Conservation (phyloP, 2,329 filamentous ascomycete species). For the Diplocarpon mali region DNA sequence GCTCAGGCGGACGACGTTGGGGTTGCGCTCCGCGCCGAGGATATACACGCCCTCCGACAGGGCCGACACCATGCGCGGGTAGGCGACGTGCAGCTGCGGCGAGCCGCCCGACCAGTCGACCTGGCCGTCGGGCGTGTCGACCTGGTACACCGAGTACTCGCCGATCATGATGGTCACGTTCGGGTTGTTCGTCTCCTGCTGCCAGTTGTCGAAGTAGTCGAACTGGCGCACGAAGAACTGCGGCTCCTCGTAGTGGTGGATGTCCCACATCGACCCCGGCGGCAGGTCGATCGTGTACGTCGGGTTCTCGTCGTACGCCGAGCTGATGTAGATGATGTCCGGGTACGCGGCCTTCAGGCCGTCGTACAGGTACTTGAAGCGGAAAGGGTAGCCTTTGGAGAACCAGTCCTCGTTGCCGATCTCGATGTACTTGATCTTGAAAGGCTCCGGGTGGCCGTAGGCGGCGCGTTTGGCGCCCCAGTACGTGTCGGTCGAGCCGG, state of each 20-base stretch:
- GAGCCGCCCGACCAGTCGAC: slow-evolving; percentile 10
- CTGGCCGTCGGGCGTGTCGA: slow-evolving; percentile 8
- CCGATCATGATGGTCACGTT: slow-evolving; percentile 16
- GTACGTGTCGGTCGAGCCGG: slow-evolving; percentile 31
- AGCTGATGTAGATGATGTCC: slow-evolving; percentile 29
- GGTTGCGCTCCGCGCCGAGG: slow-evolving; percentile 25
- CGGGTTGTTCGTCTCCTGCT: slow-evolving; percentile 11
- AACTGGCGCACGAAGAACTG: slow-evolving; percentile 12
- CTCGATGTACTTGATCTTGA: slow-evolving; percentile 38
- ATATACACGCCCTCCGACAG: slow-evolving; percentile 19
- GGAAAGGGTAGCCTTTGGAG: slow-evolving; percentile 29
- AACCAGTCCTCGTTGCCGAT: slow-evolving; percentile 32
- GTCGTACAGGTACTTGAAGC: slow-evolving; percentile 37
- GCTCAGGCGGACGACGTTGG: slow-evolving; percentile 28
- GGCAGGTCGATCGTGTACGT: slow-evolving; percentile 27
- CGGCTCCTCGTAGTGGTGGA: slow-evolving; percentile 14
- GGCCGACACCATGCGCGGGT: slow-evolving; percentile 14
- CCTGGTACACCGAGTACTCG: slow-evolving; percentile 16
- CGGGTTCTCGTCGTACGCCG: slow-evolving; percentile 14
- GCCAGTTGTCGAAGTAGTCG: slow-evolving; percentile 15
- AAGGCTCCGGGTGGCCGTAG: slow-evolving; percentile 39
- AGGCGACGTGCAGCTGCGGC: slow-evolving; percentile 11
- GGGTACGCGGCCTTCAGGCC: slow-evolving; percentile 31
- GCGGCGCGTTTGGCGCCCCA: slow-evolving; percentile 36
- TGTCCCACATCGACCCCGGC: slow-evolving; percentile 13